phyloP scores from a whole-genome alignment of 176 grass and related monocot species.

The Paspalum notatum region DNA sequence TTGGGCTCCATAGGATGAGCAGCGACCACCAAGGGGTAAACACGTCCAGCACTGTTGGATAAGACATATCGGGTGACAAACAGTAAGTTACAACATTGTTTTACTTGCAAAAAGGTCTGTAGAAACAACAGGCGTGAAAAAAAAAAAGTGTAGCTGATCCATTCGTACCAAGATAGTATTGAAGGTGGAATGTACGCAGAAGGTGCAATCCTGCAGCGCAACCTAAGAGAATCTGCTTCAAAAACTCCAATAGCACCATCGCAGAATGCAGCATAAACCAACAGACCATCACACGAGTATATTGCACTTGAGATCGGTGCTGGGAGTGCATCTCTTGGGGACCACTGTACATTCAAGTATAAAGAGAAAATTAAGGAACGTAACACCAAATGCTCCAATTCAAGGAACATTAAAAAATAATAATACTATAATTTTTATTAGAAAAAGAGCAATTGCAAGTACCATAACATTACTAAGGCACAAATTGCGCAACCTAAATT shows the following conservation, averaged over 20 bases:
- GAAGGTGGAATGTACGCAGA: constrained; percentile 83
- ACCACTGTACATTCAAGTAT: constrained; percentile 65
- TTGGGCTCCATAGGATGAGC: constrained; percentile 91
- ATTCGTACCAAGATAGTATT: constrained; percentile 67
- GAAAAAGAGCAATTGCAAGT: not conserved
- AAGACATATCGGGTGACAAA: constrained; percentile 23
- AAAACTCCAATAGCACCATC: constrained; percentile 98
- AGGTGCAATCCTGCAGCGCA: constrained; percentile 84
- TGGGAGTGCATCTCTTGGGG: constrained; percentile 71
- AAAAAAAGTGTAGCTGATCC: not conserved
- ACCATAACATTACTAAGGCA: not conserved
- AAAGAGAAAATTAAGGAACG: constrained; percentile 17
- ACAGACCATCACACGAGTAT: constrained; percentile 90
- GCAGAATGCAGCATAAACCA: constrained; percentile 80
- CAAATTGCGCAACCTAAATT: not conserved
- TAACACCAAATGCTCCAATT: not conserved
- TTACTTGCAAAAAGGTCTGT: not conserved
- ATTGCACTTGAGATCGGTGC: constrained; percentile 95
- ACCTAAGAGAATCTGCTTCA: constrained; percentile 77
- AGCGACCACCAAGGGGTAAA: constrained; percentile 80
- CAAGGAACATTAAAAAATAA: not conserved
- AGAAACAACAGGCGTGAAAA: not conserved
- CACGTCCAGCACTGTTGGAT: constrained; percentile 54
- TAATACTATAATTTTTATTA: not conserved
- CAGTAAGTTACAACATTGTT: constrained; percentile 16